Evolutionary conservation across 2,329 filamentous ascomycete species (phyloP), one percentile per base, ranked within the genome.

Genomic region (Fusarium albidum): DNA sequence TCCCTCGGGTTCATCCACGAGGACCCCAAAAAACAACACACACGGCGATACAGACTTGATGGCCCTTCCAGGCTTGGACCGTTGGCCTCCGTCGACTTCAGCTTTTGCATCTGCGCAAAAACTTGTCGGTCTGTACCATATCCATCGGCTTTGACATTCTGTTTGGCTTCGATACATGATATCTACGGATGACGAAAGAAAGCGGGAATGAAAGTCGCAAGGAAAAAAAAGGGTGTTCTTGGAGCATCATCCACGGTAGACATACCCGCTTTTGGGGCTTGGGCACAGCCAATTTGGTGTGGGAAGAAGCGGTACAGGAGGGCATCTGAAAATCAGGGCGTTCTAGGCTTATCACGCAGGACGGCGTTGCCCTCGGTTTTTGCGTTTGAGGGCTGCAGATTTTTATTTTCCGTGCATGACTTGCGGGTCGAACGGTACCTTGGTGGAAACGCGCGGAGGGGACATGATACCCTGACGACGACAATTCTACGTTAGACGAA

Each of bases 401-500:
- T 61, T 21, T 21, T 21, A 5, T 21, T 21, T 44, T 52, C 61
- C 63, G 65, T 56, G 50, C 57, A 55, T 61, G 59, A 66, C 54
- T 49, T 57, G 58, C 63, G 54, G 61, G 61, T 57, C 59, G 60
- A 55, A 63, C 54, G 50, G 62, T 49, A 62, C 59, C 56, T 63
- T 45, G 57, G 57, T 52, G 55, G 60, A 60, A 21, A 53, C 47
- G 61, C 45, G 59, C 38, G 69, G 21, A 21, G 21, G 58, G 59
- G 64, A 63, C 64, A 72, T 68, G 69, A 73, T 73, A 73, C 70
- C 67, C 71, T 69, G 66, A 72, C 64, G 66, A 72, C 64, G 69
- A 71, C 61, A 67, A 64, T 62, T 65, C 63, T 67, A 68, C 65
- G 67, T 69, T 69, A 68, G 63, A 73, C 61, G 67, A 68, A 64